Evolutionary conservation across 2,329 filamentous ascomycete species (phyloP), one percentile per base, ranked within the genome.

Genomic region (Metarhizium brunneum): DNA sequence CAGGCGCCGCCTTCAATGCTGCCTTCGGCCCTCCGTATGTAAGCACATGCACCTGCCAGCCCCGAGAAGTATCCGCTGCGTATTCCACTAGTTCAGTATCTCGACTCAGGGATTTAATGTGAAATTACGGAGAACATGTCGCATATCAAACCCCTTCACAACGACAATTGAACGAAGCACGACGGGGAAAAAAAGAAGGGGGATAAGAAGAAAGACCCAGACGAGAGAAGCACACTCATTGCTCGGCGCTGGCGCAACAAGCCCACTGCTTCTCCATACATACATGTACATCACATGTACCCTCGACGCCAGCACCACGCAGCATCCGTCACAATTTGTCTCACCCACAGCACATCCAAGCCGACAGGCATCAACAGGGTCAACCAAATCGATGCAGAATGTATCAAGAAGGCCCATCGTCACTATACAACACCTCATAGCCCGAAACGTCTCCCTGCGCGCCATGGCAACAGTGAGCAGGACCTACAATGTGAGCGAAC

Each of bases 401-500:
- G 67, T 62, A 53, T 62, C 61, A 42, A 61, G 64, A 60, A 63
- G 67, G 59, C 57, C 63, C 43, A 29, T 62, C 29, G 58, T 59
- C 59, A 55, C 63, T 61, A 20, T 63, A 59, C 54, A 58, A 49
- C 56, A 60, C 56, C 43, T 59, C 56, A 45, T 59, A 63, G 58
- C 54, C 43, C 40, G 52, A 36, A 58, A 58, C 55, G 53, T 45
- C 20, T 47, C 47, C 16, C 49, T 61, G 47, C 62, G 60, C 58
- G 65, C 56, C 36, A 70, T 71, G 66, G 58, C 66, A 36, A 65
- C 63, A 13, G 56, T 62, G 25, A 54, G 54, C 30, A 63, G 69
- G 50, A 66, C 70, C 18, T 73, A 73, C 61, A 68, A 70, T 62
- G 70, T 71, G 61, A 63, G 60, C 29, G 25, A 40, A 40, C 38